phyloP scores from a whole-genome alignment of 805 yeast species.

The Cyberlindnera americana region DNA sequence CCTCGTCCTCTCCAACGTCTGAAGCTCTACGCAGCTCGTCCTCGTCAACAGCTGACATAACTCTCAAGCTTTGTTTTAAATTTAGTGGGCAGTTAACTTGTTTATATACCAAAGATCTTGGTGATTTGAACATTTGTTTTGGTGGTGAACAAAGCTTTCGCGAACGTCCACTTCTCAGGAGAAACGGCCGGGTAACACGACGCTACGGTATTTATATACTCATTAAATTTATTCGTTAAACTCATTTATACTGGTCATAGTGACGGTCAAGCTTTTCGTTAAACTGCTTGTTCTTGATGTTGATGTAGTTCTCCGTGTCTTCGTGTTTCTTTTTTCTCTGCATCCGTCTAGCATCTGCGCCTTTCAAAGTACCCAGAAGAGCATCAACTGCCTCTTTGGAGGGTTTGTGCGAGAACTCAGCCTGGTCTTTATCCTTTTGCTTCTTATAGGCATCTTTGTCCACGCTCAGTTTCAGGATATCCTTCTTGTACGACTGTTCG shows the following conservation, averaged over 20 bases:
- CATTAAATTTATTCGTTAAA: not conserved
- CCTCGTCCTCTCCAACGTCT: constrained; percentile 22
- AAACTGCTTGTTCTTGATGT: constrained; percentile 70
- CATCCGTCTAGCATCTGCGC: constrained; percentile 30
- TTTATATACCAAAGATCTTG: no score
- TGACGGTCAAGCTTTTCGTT: constrained; percentile 59
- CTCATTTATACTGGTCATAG: constrained; percentile 7
- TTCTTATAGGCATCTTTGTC: constrained; percentile 41
- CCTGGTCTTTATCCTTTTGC: constrained; percentile 32
- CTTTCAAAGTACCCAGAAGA: constrained; percentile 29
- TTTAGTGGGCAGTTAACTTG: no score
- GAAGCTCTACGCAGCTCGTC: constrained; percentile 13
- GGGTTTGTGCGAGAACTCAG: constrained; percentile 35
- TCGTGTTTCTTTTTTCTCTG: constrained; percentile 37
- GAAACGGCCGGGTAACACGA: no score
- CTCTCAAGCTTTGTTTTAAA: not conserved
- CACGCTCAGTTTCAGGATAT: constrained; percentile 36
- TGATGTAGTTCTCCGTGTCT: constrained; percentile 40
- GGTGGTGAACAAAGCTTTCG: no score
- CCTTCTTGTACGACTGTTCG: constrained; percentile 55
- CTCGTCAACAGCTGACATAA: constrained; percentile 25
- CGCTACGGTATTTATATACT: no score
- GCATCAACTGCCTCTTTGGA: constrained; percentile 30
- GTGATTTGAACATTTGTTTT: no score
- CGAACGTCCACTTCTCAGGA: no score